A percentile compares a stretch with the other conserved stretches of the same genome.
Conservation (phyloP, 2,329 filamentous ascomycete species). For the Aureobasidium pullulans region DNA sequence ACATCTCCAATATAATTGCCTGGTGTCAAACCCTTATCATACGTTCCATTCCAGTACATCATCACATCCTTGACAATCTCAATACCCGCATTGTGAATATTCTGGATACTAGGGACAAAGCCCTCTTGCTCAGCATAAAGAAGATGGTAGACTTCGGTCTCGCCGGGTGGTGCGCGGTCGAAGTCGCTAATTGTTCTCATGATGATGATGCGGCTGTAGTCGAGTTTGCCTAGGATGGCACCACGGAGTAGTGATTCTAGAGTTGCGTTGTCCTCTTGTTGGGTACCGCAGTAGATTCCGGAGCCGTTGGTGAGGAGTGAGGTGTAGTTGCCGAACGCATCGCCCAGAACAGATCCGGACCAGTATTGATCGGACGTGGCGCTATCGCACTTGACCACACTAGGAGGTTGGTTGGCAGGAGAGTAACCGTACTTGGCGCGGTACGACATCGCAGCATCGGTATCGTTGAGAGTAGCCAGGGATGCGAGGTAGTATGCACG, state of each 20-base stretch:
- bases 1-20: slow-evolving; percentile 64
- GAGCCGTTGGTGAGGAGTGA: slow-evolving; percentile 29
- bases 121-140: slow-evolving; percentile 54
- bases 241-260: slow-evolving; percentile 28
- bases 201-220: slow-evolving; percentile 29
- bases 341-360: slow-evolving; percentile 23
- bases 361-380: slow-evolving; percentile 27
- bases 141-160: slow-evolving; percentile 52
- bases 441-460: slow-evolving; percentile 23
- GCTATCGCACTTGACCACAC: slow-evolving; percentile 26
- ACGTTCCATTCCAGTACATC: slow-evolving; percentile 51
- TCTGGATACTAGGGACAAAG: slow-evolving; percentile 55
- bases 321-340: slow-evolving; percentile 25
- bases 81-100: slow-evolving; percentile 58
- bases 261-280: slow-evolving; percentile 31
- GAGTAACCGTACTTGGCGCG: slow-evolving; percentile 25
- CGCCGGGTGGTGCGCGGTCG: slow-evolving; percentile 56
- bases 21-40: slow-evolving; percentile 47
- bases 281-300: slow-evolving; percentile 29
- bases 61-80: slow-evolving; percentile 59
- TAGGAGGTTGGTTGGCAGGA: slow-evolving; percentile 22
- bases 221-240: slow-evolving; percentile 22
- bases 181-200: slow-evolving; percentile 55
- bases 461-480: slow-evolving; percentile 24
- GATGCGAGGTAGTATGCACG: slow-evolving; percentile 23